phyloP scores from a whole-genome alignment of 108 stramenopile genomes.

The Pseudonitzschia pungens region DNA sequence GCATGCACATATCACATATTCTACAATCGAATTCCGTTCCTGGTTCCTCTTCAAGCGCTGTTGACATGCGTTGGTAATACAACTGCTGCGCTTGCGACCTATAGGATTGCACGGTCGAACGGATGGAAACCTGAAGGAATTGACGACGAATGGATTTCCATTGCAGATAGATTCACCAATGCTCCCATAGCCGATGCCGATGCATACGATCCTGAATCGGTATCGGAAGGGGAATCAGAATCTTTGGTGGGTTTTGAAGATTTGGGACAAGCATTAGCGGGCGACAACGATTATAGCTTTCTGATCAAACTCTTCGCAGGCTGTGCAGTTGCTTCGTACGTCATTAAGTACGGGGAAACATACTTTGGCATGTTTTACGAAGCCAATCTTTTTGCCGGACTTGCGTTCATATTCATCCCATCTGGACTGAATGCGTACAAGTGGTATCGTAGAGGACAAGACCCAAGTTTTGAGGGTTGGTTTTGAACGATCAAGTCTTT shows the following conservation, averaged over 20 bases:
- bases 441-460: conserved; percentile 77
- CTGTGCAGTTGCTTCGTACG: conserved; percentile 72
- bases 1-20: conserved; percentile 94
- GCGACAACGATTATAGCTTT: conserved; percentile 75
- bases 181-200: not conserved
- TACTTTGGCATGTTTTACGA: conserved; percentile 76
- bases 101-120: conserved; percentile 71
- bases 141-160: conserved; percentile 14
- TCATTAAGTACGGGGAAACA: conserved; percentile 79
- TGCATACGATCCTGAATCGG: not conserved
- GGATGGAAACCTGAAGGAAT: conserved; percentile 52
- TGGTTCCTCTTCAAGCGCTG: conserved; percentile 87
- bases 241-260: conserved; percentile 80
- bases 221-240: conserved; percentile 32
- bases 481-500: conserved; percentile 43
- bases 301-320: conserved; percentile 77
- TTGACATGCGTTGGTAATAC: conserved; percentile 82
- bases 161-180: conserved; percentile 16
- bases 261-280: conserved; percentile 62
- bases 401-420: conserved; percentile 65
- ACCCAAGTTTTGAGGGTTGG: conserved; percentile 85
- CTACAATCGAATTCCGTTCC: conserved; percentile 80
- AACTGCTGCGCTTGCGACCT: conserved; percentile 73
- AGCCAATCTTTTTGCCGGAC: conserved; percentile 52
- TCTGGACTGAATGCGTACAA: conserved; percentile 80